Percentiles rank a stretch among this genome's conserved stretches.
Evolutionary conservation across 2,329 filamentous ascomycete genomes (phyloP).

Genomic region (Penicillium sp.): DNA sequence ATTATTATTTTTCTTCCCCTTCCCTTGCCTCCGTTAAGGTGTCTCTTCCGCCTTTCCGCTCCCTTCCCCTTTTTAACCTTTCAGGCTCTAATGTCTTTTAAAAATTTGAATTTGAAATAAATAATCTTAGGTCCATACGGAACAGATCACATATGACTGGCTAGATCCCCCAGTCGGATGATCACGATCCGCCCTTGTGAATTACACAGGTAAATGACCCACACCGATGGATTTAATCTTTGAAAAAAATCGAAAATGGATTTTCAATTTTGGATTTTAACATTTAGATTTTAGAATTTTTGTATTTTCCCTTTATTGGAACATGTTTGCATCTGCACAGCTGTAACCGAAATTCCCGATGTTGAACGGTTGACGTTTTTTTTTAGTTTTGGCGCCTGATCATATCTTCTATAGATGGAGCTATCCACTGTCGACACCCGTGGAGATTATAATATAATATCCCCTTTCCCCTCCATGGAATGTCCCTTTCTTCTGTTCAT

Average conservation of each 20-base stretch:
- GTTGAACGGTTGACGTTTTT: constrained; percentile 34
- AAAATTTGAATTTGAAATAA: not conserved
- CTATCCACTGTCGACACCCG: constrained; percentile 33
- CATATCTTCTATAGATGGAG: constrained; percentile 33
- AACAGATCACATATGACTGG: not conserved
- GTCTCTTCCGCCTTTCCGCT: constrained; percentile 17
- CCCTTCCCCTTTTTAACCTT: constrained; percentile 4
- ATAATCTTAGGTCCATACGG: not conserved
- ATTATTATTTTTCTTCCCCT: constrained; percentile 7
- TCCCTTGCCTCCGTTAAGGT: constrained; percentile 18
- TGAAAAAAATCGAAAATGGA: constrained; percentile 14
- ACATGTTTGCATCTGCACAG: constrained; percentile 39
- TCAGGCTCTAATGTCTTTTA: constrained; percentile 4
- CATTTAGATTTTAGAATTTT: not conserved
- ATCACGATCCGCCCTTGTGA: not conserved
- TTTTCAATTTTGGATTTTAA: constrained; percentile 1
- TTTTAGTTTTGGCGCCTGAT: constrained; percentile 28
- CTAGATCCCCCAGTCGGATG: not conserved
- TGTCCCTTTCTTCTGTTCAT: constrained; percentile 11
- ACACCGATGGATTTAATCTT: constrained; percentile 4
- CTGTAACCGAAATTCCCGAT: constrained; percentile 35
- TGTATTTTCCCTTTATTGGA: constrained; percentile 25
- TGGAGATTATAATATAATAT: constrained; percentile 24
- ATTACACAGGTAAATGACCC: not conserved
- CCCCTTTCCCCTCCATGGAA: constrained; percentile 27